Conservation (phyloP, 352 stramenopile genomes). For the Phytophthora syringae region DNA sequence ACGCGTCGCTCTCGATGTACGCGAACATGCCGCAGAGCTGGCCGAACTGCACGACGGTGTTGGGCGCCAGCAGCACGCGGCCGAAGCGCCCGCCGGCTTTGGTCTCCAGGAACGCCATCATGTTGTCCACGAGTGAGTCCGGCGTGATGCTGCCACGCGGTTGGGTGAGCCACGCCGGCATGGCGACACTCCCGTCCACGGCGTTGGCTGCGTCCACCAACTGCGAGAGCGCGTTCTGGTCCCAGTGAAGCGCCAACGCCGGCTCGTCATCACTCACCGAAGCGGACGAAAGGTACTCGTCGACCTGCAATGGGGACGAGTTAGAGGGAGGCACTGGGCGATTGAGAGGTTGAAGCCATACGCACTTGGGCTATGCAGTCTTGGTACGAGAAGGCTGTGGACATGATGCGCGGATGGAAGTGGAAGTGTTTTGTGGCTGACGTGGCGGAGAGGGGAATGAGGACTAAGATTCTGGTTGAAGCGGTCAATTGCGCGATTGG, state of each 20-base stretch:
- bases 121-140: slow-evolving; percentile 46
- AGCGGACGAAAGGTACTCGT: slow-evolving; percentile 42
- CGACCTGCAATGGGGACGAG: slow-evolving; percentile 19
- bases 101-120: slow-evolving; percentile 40
- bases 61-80: slow-evolving; percentile 39
- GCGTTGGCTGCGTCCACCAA: slow-evolving; percentile 43
- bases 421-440: slow-evolving; percentile 8
- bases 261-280: slow-evolving; percentile 48
- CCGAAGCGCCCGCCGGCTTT: slow-evolving; percentile 41
- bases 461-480: slow-evolving; percentile 39
- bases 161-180: slow-evolving; percentile 42
- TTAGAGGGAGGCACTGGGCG: too few species aligned
- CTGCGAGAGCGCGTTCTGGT: slow-evolving; percentile 36
- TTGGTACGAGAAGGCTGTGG: slow-evolving; percentile 41
- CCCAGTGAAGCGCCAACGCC: slow-evolving; percentile 39
- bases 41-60: slow-evolving; percentile 50
- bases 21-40: slow-evolving; percentile 53
- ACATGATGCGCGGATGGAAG: slow-evolving; percentile 26
- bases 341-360: too few species aligned
- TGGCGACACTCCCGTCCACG: slow-evolving; percentile 25
- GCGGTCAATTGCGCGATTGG: slow-evolving; percentile 10
- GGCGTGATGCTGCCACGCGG: slow-evolving; percentile 39
- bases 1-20: slow-evolving; percentile 51
- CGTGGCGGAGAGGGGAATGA: slow-evolving; percentile 22
- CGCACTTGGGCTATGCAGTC: slow-evolving; percentile 40